Percentiles rank a stretch among this genome's conserved stretches.
Evolutionary conservation across 805 yeast species (phyloP).

Genomic region (Blastobotrys robertii): DNA sequence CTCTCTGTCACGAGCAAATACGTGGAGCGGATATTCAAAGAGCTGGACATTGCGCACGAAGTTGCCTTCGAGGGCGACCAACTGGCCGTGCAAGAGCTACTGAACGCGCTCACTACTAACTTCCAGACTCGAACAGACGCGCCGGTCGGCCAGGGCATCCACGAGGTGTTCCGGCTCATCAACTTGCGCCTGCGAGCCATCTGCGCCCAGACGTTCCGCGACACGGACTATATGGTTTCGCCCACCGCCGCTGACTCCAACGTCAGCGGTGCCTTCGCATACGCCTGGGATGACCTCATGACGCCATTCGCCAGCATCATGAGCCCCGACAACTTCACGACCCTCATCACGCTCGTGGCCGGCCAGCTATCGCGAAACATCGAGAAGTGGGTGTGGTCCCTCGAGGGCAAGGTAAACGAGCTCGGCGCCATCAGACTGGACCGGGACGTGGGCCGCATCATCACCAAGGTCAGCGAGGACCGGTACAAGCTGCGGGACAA

Average conservation of each 20-base stretch:
- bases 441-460: slow-evolving; percentile 64
- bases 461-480: slow-evolving; percentile 55
- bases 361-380: slow-evolving; percentile 44
- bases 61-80: slow-evolving; percentile 22
- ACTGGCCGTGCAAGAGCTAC: slow-evolving; percentile 10
- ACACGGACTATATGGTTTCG: slow-evolving; percentile 31
- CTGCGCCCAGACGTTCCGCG: slow-evolving; percentile 31
- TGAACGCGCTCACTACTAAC: slow-evolving; percentile 21
- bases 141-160: slow-evolving; percentile 37
- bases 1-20: slow-evolving; percentile 54
- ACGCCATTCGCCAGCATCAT: slow-evolving; percentile 55
- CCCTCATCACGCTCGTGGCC: slow-evolving; percentile 42
- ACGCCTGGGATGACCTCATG: slow-evolving; percentile 55
- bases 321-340: slow-evolving; percentile 42
- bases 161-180: slow-evolving; percentile 24
- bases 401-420: slow-evolving; percentile 64
- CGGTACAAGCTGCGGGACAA: slow-evolving; percentile 67
- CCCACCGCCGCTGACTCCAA: slow-evolving; percentile 15
- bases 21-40: slow-evolving; percentile 42
- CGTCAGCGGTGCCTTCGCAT: slow-evolving; percentile 38
- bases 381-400: slow-evolving; percentile 58
- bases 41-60: slow-evolving; percentile 25
- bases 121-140: slow-evolving; percentile 28
- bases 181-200: slow-evolving; percentile 28
- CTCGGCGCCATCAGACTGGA: slow-evolving; percentile 78